Evolutionary conservation across 345 rosid genomes (phyloP).

Genomic region (Turritis glabra): DNA sequence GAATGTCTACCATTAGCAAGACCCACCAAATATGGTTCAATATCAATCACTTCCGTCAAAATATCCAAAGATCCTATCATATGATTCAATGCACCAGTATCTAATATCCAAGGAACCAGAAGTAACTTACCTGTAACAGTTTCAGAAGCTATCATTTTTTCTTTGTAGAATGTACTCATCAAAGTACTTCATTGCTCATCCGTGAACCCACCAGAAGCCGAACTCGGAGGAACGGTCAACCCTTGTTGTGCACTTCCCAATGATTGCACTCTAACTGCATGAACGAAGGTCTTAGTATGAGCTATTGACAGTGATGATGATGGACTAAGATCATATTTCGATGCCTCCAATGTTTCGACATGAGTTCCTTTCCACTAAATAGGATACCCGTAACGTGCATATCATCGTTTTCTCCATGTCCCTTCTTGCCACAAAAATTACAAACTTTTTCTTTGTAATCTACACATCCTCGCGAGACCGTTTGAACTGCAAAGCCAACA

Average conservation of each 20-base stretch:
- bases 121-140: neutral
- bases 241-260: too few relatives aligned
- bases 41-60: neutral
- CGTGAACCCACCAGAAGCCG: neutral
- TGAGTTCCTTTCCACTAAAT: neutral
- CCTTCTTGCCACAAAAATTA: neutral
- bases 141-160: neutral
- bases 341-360: too few relatives aligned
- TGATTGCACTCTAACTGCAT: too few relatives aligned
- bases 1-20: neutral
- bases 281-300: too few relatives aligned
- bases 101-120: neutral
- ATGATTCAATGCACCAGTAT: neutral
- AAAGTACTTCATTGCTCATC: neutral
- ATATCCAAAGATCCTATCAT: neutral
- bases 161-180: accelerated
- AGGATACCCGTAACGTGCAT: neutral
- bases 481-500: neutral
- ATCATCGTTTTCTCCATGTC: neutral
- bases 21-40: neutral
- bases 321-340: too few relatives aligned
- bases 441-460: neutral
- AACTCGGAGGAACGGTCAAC: too few relatives aligned
- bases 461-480: neutral
- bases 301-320: too few relatives aligned